Evolutionary conservation across 345 rosid genomes (phyloP).

Genomic region (Trapa incisa): DNA sequence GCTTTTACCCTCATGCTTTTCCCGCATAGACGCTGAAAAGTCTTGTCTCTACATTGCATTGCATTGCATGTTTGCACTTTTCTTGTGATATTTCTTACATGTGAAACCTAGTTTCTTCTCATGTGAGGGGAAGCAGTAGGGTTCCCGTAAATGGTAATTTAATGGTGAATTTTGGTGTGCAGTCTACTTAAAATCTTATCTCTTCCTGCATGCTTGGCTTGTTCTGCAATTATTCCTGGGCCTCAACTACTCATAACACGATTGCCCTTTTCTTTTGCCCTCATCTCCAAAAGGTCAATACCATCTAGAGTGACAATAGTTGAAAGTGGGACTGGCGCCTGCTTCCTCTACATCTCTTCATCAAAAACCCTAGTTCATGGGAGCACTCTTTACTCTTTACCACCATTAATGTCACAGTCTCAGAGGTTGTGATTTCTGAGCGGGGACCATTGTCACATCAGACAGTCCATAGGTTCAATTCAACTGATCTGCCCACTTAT

Average conservation of each 20-base stretch:
- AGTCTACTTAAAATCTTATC: slow-evolving; percentile 7
- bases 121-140: too few relatives aligned
- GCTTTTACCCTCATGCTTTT: too few relatives aligned
- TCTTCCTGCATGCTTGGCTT: slow-evolving; percentile 7
- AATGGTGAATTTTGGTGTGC: slow-evolving; percentile 1
- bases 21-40: too few relatives aligned
- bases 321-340: slow-evolving; percentile 13
- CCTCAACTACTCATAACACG: slow-evolving; percentile 22
- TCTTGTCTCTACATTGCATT: too few relatives aligned
- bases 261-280: slow-evolving; percentile 6
- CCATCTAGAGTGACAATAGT: neutral
- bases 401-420: slow-evolving; percentile 34
- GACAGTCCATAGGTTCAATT: slow-evolving; percentile 16
- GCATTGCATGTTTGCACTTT: too few relatives aligned
- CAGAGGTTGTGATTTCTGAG: slow-evolving; percentile 19
- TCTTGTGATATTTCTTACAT: too few relatives aligned
- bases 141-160: slow-evolving; percentile 3
- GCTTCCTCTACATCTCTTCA: slow-evolving; percentile 2
- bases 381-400: slow-evolving; percentile 11
- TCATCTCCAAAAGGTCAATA: neutral
- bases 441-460: slow-evolving; percentile 22
- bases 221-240: slow-evolving; percentile 23
- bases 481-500: slow-evolving; percentile 9
- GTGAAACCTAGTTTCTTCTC: too few relatives aligned
- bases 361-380: slow-evolving; percentile 18